Evolutionary conservation across 78 protist species (phyloP), one percentile per base, ranked within the genome.

Genomic region (Dictyostelium firmibasis): DNA sequence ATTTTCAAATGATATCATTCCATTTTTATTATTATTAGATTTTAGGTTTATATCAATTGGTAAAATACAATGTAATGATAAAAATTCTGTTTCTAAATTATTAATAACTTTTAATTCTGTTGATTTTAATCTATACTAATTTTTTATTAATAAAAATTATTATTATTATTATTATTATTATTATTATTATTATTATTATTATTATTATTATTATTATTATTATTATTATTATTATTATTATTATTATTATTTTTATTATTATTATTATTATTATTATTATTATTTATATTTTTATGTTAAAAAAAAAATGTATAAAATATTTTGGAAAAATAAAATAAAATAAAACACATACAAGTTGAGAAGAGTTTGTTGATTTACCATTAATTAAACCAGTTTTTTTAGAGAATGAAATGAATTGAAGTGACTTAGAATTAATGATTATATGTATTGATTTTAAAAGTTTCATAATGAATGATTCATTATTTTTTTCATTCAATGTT

Each of bases 91-190:
- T 72, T 72, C 79, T 72, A 72, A 33, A 31, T 33, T 72, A 72
- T 72, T 31, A 33, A 72, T 33, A 14, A 72, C 36, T 16, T 72
- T 72, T 16, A 72, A 16, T 72, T 72, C 79, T 72, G 79, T 72
- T 27, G 79, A 72, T 72, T 72, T 72, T 72, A 72, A 72, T 72
- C 79, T 72, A 72, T 33, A 72, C 79, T 72, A 29, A n/a, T n/a
- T n/a, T n/a, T n/a, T n/a, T n/a, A n/a, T n/a, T n/a, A n/a, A n/a
- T n/a, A n/a, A n/a, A n/a, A n/a, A n/a, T n/a, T n/a, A n/a, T 9
- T n/a, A 62, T 62, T 16, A 60, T 44, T 44, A 9, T 44, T 9
- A 50, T 50, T 50, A 16, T 50, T 50, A 50, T 16, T 50, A 50
- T 41, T 8, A 16, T 50, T 50, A 50, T 50, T 14, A 50, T 50